Base-by-base conservation (phyloP, 306 rosid genomes). In the Hippophae rhamnoides region DNA sequence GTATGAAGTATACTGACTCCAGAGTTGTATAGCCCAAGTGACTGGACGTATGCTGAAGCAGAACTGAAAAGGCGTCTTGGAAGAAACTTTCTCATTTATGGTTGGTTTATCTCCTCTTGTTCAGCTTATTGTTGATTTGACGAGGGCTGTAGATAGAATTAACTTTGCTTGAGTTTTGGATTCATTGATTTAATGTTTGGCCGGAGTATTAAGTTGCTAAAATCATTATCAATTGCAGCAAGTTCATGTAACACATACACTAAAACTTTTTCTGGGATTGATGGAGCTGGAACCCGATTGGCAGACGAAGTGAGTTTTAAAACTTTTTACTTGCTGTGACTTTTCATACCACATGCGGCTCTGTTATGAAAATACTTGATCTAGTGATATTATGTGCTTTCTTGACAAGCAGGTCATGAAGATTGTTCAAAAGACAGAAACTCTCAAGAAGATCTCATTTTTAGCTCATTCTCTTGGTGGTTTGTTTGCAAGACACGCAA, bases 381-480 rank as follows among this genome's bases (percentile, higher is more conserved):
- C 38, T 52, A 45, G 53, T 65, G 62, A 52, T 67, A 31, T 74
- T 57, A 62, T 70, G 56, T 56, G 61, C 64, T 69, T 69, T 70
- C 51, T 45, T 71, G 25, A 67, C 56, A 57, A 54, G 46, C 81
- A 92, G 98, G 87, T 92, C 66, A 62, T 71, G 81, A 83, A 87
- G 72, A 79, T 87, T 68, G 98, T 85, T 70, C 75, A 75, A 66
- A 87, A 80, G 76, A 87, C 82, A 25, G 69, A 71, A 52, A 71
- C 87, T 77, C 75, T 87, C 60, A 92, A 85, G 81, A 81, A 66
- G 75, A 92, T 92, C 51, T 92, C 98, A 56, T 81, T 92, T 73
- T 87, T 92, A 53, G 89, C 95, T 42, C 98, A 92, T 79, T 92
- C 98, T 74, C 82, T 92, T 52, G 98, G 98, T 61, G 98, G 98